These are phyloP conservation scores for Fusarium sororula DNA, from an alignment of 2,329 filamentous ascomycete genomes.

Conservation along the genomic window DNA sequence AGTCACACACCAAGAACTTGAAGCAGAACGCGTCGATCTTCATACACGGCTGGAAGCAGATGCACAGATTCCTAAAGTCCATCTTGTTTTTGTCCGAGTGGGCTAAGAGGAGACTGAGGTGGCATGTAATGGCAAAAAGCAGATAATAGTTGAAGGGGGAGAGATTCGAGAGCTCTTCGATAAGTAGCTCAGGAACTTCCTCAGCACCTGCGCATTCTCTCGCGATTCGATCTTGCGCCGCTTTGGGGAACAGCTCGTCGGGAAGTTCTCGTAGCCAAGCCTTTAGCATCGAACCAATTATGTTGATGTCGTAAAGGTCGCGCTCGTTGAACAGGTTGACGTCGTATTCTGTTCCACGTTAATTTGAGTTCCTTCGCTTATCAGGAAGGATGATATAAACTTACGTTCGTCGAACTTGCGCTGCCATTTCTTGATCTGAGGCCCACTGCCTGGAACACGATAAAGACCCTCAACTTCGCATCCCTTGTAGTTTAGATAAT, in stretches of 20 bases:
- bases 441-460: slow-evolving; percentile 88
- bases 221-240: slow-evolving; percentile 80
- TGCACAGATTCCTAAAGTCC: slow-evolving; percentile 94
- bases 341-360: slow-evolving; percentile 71
- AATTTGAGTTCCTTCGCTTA: not conserved
- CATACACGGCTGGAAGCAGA: slow-evolving; percentile 97
- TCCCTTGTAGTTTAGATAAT: slow-evolving; percentile 94
- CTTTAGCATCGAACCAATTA: slow-evolving; percentile 95
- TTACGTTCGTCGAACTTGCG: slow-evolving; percentile 86
- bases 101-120: slow-evolving; percentile 88
- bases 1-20: slow-evolving; percentile 93
- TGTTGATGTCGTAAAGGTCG: slow-evolving; percentile 95
- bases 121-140: slow-evolving; percentile 95
- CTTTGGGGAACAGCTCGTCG: slow-evolving; percentile 90
- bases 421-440: slow-evolving; percentile 93
- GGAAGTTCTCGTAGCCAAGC: slow-evolving; percentile 95
- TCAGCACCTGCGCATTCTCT: slow-evolving; percentile 82
- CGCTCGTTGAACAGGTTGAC: slow-evolving; percentile 89
- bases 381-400: slow-evolving; percentile 26
- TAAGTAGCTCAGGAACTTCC: slow-evolving; percentile 82
- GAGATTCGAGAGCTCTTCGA: slow-evolving; percentile 92
- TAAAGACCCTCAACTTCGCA: slow-evolving; percentile 95
- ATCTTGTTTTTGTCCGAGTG: slow-evolving; percentile 98
- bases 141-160: slow-evolving; percentile 98
- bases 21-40: slow-evolving; percentile 96